Evolutionary conservation across 2,329 filamentous ascomycete genomes (phyloP).

Genomic region (Pseudocercospora fijiensis): DNA sequence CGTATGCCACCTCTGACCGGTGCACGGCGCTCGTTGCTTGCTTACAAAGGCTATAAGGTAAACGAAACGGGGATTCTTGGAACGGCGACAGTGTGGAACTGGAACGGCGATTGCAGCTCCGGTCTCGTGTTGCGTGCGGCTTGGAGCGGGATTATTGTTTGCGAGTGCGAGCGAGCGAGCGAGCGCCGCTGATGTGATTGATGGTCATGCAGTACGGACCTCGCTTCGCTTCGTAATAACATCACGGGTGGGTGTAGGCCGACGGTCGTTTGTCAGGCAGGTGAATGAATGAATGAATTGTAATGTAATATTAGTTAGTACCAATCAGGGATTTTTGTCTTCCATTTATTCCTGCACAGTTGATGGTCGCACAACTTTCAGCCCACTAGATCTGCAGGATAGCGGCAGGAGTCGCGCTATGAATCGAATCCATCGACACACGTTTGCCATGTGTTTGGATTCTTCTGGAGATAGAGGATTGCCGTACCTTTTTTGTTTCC

Average conservation of each 20-base stretch:
- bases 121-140: not conserved
- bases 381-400: constrained; percentile 18
- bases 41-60: constrained; percentile 19
- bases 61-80: too few species aligned
- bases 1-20: constrained; percentile 17
- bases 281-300: not conserved
- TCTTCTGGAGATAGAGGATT: constrained; percentile 11
- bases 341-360: not conserved
- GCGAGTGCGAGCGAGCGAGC: too few species aligned
- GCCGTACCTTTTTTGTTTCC: constrained; percentile 5
- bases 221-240: too few species aligned
- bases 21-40: constrained; percentile 11
- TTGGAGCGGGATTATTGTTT: constrained; percentile 6
- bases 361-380: not conserved
- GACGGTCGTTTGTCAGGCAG: not conserved
- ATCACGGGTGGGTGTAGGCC: too few species aligned
- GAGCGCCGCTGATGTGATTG: constrained; percentile 2
- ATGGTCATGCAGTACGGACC: not conserved
- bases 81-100: too few species aligned
- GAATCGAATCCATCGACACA: constrained; percentile 11
- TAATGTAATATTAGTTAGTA: too few species aligned
- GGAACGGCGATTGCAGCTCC: not conserved
- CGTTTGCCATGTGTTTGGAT: constrained; percentile 16
- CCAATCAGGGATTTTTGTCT: too few species aligned
- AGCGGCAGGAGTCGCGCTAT: constrained; percentile 17